Conservation (phyloP, 73 alveolate species). For the Paramecium sonneborni region DNA sequence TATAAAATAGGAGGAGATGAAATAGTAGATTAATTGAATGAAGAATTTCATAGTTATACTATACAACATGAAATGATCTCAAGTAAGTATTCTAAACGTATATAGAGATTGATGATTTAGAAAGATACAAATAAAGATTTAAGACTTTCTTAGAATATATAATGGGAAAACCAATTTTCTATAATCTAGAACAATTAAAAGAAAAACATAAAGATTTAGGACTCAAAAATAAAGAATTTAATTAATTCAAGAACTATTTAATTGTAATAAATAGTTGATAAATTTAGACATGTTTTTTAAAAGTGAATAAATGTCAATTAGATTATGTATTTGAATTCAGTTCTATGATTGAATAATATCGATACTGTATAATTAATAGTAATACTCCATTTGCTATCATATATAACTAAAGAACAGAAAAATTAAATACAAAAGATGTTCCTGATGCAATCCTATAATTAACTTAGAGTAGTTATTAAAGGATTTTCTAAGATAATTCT, state of each 20-base stretch:
- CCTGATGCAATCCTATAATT: not conserved
- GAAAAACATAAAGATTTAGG: not conserved
- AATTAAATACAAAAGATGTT: not conserved
- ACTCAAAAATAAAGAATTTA: not conserved
- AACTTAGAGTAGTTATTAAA: not conserved
- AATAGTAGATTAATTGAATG: not conserved
- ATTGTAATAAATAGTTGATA: not conserved
- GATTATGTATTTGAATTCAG: not conserved
- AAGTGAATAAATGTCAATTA: not conserved
- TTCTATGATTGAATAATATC: not conserved
- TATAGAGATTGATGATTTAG: constrained; percentile 1
- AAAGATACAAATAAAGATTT: not conserved
- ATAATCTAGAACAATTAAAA: not conserved
- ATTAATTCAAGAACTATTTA: constrained; percentile 15
- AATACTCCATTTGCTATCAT: constrained; percentile 11
- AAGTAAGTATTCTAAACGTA: not conserved
- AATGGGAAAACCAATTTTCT: constrained; percentile 41
- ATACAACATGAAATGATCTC: not conserved
- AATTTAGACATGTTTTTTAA: not conserved
- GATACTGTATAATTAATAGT: not conserved
- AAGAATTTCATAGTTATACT: not conserved
- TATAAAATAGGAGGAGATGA: constrained; percentile 27
- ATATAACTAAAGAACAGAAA: constrained; percentile 17
- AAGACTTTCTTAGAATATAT: constrained; percentile 20
- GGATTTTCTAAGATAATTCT: not conserved